phyloP scores from a whole-genome alignment of 139 green algal genomes.

The Auxenochlorella protothecoides region DNA sequence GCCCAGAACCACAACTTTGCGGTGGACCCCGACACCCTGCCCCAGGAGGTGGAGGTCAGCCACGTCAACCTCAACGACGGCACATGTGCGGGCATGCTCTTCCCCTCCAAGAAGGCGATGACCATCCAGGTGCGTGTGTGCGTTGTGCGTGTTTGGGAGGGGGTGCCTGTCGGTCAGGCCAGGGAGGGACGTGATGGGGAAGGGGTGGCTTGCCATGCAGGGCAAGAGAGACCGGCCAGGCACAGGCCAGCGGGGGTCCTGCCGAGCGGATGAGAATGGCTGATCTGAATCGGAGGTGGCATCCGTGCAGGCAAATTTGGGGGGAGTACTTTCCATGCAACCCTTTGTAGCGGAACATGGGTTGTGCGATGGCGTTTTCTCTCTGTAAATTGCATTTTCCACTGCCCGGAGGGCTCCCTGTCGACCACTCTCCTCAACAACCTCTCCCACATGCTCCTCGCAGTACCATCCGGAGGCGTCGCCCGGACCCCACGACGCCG shows the following conservation, averaged over 20 bases:
- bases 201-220: no score
- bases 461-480: constrained; percentile 98
- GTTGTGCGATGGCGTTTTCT: no score
- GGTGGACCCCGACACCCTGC: constrained; percentile 83
- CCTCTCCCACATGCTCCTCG: not conserved
- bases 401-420: not conserved
- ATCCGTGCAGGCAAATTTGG: no score
- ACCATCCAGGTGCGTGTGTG: constrained; percentile 51
- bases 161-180: no score
- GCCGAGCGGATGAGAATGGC: no score
- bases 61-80: constrained; percentile 99
- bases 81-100: constrained; percentile 82
- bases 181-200: no score
- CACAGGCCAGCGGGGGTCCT: no score
- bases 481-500: constrained; percentile 91
- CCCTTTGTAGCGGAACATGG: no score
- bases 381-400: not conserved
- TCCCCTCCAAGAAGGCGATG: constrained; percentile 51
- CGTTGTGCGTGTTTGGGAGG: no score
- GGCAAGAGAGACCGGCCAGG: no score
- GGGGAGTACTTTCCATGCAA: no score
- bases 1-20: constrained; percentile 99
- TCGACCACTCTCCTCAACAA: not conserved
- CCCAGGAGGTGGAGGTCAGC: constrained; percentile 66
- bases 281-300: no score